These are phyloP conservation scores for Solanum stenotomum DNA, from an alignment of 257 asterid species.

Conservation along the genomic window DNA sequence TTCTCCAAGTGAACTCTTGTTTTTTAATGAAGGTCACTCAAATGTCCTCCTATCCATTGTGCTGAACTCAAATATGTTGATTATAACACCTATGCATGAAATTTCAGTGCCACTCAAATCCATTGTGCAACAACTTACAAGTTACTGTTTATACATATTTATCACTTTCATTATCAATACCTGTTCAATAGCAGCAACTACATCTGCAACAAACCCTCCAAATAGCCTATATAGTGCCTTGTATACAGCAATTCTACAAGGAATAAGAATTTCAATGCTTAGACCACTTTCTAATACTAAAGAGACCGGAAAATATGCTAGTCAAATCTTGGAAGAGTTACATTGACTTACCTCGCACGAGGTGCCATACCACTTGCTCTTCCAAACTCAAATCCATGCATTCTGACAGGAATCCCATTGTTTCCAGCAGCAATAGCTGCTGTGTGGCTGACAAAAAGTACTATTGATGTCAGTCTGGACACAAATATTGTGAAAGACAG, in stretches of 20 bases:
- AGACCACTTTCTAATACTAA: neutral
- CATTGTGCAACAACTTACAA: neutral
- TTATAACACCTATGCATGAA: neutral
- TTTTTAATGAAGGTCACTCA: neutral
- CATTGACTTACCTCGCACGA: constrained; percentile 69
- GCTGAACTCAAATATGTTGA: neutral
- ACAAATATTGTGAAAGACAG: neutral
- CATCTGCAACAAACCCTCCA: constrained; percentile 97
- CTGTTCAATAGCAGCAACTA: constrained; percentile 99
- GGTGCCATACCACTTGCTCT: constrained; percentile 99
- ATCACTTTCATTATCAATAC: constrained; percentile 20
- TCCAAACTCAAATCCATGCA: constrained; percentile 96
- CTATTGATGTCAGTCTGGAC: neutral
- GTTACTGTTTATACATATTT: neutral
- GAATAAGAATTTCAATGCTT: constrained; percentile 5
- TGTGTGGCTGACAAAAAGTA: constrained; percentile 58
- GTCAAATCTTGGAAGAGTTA: neutral
- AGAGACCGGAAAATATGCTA: neutral
- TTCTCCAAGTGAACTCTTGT: neutral
- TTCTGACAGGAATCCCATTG: constrained; percentile 87
- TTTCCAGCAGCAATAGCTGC: constrained; percentile 99
- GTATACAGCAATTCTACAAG: constrained; percentile 90
- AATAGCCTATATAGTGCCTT: constrained; percentile 93
- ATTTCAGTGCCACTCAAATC: neutral
- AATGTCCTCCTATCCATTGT: neutral